These are phyloP conservation scores for Pseudocercospora vitis DNA, from an alignment of 2,329 filamentous ascomycete genomes.

Conservation along the genomic window DNA sequence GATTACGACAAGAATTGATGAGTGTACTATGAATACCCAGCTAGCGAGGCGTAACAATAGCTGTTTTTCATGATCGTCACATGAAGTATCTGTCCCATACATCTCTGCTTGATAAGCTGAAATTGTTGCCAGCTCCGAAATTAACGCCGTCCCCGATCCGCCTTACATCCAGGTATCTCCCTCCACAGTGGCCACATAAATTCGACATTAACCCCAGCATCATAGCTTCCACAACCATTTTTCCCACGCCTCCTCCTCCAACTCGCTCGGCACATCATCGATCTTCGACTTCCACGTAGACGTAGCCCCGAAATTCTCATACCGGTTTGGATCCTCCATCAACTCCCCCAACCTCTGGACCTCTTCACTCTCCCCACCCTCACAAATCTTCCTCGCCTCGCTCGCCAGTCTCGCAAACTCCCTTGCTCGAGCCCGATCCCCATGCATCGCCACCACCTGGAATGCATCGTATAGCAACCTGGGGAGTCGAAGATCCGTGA, in stretches of 20 bases:
- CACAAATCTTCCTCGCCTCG: slow-evolving; percentile 25
- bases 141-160: too few relatives aligned
- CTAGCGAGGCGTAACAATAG: slow-evolving; percentile 21
- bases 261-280: slow-evolving; percentile 14
- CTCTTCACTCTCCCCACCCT: slow-evolving; percentile 27
- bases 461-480: slow-evolving; percentile 32
- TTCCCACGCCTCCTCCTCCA: slow-evolving; percentile 10
- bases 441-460: slow-evolving; percentile 31
- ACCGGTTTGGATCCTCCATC: slow-evolving; percentile 20
- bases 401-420: slow-evolving; percentile 24
- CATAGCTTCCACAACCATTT: slow-evolving; percentile 20
- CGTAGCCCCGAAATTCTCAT: slow-evolving; percentile 27
- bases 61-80: slow-evolving; percentile 10
- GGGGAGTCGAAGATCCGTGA: slow-evolving; percentile 27
- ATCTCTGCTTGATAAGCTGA: too few relatives aligned
- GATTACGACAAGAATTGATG: slow-evolving; percentile 26
- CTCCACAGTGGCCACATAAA: not conserved
- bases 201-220: not conserved
- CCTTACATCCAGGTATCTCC: too few relatives aligned
- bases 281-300: slow-evolving; percentile 26
- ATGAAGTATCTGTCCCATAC: not conserved
- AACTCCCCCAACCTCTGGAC: slow-evolving; percentile 20
- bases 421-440: slow-evolving; percentile 23
- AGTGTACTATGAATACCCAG: slow-evolving; percentile 26
- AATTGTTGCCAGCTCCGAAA: too few relatives aligned